Base-by-base conservation (phyloP, 2,329 filamentous ascomycete species). In the Colletotrichum theobromicola region DNA sequence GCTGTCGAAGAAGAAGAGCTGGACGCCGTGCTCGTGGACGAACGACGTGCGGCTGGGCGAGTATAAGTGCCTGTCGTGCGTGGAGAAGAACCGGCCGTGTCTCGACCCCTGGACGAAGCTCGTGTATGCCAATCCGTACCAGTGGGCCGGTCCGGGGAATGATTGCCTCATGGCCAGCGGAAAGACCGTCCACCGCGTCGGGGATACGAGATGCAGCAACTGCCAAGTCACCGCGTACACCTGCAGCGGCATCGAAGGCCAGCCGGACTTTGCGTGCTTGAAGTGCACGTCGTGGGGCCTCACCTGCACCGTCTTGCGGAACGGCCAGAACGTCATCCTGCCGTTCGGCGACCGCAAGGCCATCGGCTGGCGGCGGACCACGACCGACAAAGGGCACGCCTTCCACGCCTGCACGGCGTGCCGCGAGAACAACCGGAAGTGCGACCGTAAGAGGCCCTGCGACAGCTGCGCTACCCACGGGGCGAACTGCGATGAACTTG, bases 401-500 rank as follows among this genome's bases (percentile, higher is more conserved):
- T 72, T 76, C 62, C 4, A 16, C 8, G 65, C 58, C 2, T 77
- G 76, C 67, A 21, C 37, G 30, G 53, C 50, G 30, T 77, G 76
- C 24, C 37, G 37, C 8, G 5, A 67, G 4, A 57, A 65, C 26
- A 50, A 37, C 7, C 35, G 64, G 4, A 60, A 34, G 10, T 85
- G 84, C 72, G 84, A 85, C 62, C 80, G 81, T 2, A 82, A 83
- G 67, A 79, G 83, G 24, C 84, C 84, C 2, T 85, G 84, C 70
- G 82, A 85, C 65, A 82, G 79, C 5, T 85, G 84, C 77, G 69
- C 75, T 13, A 24, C 66, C 9, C 37, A 71, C 24, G 75, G 68
- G 2, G 34, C 57, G 4, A 72, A 77, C 10, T 78, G 78, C 18
- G 75, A 79, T 16, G 26, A n/a, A 7, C 78, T 46, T 21, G n/a